phyloP scores from a whole-genome alignment of 2,329 filamentous ascomycete genomes.

The Colletotrichum tabaci region DNA sequence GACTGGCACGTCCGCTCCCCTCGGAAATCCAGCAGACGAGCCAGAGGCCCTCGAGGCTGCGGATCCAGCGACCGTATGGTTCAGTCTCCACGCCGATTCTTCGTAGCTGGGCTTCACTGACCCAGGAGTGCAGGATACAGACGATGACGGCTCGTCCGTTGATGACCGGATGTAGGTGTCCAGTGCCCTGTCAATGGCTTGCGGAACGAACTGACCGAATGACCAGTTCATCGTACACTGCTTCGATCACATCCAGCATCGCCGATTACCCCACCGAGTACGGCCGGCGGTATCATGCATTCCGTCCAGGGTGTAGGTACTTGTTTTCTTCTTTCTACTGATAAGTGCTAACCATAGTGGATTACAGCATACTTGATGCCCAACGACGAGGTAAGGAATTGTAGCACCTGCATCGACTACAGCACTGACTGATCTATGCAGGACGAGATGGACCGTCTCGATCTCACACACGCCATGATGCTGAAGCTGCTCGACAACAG shows the following conservation, averaged over 20 bases:
- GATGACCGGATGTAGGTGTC: neutral
- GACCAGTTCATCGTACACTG: neutral
- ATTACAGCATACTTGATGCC: neutral
- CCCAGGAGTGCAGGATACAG: neutral
- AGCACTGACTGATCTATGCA: no score
- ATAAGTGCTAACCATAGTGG: no score
- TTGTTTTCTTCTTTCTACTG: no score
- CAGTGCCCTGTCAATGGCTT: neutral
- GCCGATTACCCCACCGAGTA: neutral
- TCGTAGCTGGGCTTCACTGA: no score
- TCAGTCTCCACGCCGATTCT: no score
- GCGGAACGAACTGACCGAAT: neutral
- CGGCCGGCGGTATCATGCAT: neutral
- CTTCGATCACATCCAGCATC: neutral
- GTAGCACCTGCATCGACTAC: no score
- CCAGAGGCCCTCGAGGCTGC: neutral
- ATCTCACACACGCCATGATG: neutral
- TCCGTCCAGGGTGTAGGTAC: neutral
- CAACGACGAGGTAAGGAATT: neutral
- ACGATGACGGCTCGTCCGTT: neutral
- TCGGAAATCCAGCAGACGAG: neutral
- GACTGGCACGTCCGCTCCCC: no score
- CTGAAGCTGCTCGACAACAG: neutral
- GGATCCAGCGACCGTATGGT: neutral
- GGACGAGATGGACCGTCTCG: conserved; percentile 14